Evolutionary conservation across 2,329 filamentous ascomycete species (phyloP), one percentile per base, ranked within the genome.

Genomic region (Torrubiella hemipterigena): DNA sequence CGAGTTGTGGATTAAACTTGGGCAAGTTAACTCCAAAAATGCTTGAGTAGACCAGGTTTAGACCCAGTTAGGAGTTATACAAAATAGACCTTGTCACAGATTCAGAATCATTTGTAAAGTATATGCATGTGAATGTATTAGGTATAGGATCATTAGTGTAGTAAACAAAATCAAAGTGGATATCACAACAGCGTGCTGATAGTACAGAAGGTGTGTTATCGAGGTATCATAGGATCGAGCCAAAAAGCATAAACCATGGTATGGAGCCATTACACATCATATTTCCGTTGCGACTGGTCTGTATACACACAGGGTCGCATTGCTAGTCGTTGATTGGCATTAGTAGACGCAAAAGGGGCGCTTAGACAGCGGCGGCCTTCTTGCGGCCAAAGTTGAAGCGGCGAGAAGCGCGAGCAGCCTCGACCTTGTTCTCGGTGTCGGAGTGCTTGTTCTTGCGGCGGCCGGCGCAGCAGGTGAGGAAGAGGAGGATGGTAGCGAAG

Each of bases 391-490:
- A n/a, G n/a, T n/a, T n/a, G 35, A 31, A 37, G 17, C 33, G 33
- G 24, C 29, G 27, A 17, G 25, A 28, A 24, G 29, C 28, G 17
- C 31, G 31, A 7, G 30, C 31, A n/a, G 28, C 29, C 9, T 28
- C 26, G 15, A 28, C 32, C 7, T 43, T 45, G 29, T 46, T 43
- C 28, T 50, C 47, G 32, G 45, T 41, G 41, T 48, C 49, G n/a
- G 35, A 24, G 32, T 39, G 32, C 22, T 35, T 30, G 32, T 50
- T 51, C 42, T 53, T 52, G 42, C 56, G 42, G n/a, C 68, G 55
- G 7, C 61, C 57, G 33, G 62, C 63, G 54, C 67, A 77, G 63
- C 73, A 79, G 6, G 70, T 72, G 41, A 77, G 57, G 42, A 80
- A 67, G 34, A 79, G 63, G 30, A 78, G 42, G 32, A 73, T 38